Conservation (phyloP, 192 early-diverging fungal species). For the Coemansia aciculifera region DNA sequence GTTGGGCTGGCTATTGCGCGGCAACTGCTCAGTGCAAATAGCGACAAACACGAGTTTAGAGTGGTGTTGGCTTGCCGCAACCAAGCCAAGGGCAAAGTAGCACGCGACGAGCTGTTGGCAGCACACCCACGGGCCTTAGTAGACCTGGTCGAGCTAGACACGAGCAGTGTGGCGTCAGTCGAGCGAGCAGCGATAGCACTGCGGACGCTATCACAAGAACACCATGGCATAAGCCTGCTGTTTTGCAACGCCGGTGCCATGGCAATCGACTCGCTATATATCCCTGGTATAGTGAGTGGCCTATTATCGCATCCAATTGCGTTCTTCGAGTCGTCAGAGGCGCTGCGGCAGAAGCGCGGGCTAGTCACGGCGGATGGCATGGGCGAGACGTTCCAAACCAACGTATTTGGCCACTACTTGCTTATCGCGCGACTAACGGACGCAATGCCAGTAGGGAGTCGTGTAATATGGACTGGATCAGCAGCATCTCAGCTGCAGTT, state of each 20-base stretch:
- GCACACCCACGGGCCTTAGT: slow-evolving; percentile 11
- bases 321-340: slow-evolving; percentile 51
- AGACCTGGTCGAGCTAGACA: slow-evolving; percentile 39
- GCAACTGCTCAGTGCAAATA: slow-evolving; percentile 3
- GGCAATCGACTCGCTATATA: slow-evolving; percentile 35
- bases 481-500: slow-evolving; percentile 32
- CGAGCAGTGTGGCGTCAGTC: slow-evolving; percentile 48
- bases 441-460: neutral
- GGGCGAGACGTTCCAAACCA: slow-evolving; percentile 53
- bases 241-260: slow-evolving; percentile 57
- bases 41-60: neutral
- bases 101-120: slow-evolving; percentile 18
- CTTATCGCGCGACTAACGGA: slow-evolving; percentile 27
- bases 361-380: slow-evolving; percentile 37
- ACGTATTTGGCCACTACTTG: slow-evolving; percentile 56
- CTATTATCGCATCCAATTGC: slow-evolving; percentile 36
- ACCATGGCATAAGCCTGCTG: slow-evolving; percentile 26
- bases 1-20: slow-evolving; percentile 39
- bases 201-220: neutral
- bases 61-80: slow-evolving; percentile 54
- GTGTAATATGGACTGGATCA: slow-evolving; percentile 56
- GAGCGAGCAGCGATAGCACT: slow-evolving; percentile 19
- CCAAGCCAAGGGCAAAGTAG: slow-evolving; percentile 15
- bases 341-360: slow-evolving; percentile 35
- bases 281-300: slow-evolving; percentile 18